Evolutionary conservation across 2,329 filamentous ascomycete genomes (phyloP), one percentile per base, ranked within the genome.

Genomic region (Aspergillus clavatus): DNA sequence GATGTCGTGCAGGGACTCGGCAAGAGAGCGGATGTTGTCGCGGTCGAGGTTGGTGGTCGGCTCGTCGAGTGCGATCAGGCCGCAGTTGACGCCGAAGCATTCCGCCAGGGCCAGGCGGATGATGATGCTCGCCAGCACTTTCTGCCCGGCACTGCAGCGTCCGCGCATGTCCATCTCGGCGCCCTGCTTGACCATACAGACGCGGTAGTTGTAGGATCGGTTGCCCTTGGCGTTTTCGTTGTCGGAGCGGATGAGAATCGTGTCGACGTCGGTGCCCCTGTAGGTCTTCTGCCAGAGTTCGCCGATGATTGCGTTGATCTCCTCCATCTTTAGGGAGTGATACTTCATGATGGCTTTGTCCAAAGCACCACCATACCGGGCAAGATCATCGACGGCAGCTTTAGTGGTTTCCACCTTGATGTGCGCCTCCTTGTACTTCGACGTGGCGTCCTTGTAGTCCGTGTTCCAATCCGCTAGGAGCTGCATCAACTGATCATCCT

Each of bases 161-260:
- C 93, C 94, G 51, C 93, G 88, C 93, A 98, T 98, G 72, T 98
- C 93, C 89, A 98, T 95, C 69, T 98, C 93, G 0, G 87, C 88
- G 61, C 94, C 89, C 64, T 91, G 86, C 73, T 98, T 98, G 57
- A 95, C 83, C 93, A 98, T 98, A 69, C 88, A 90, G 5, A 98
- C 85, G 38, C 93, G 87, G 74, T 98, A 98, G 71, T 98, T 97
- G 78, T 97, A 97, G 51, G 78, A 87, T 59, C 88, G 83, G 60
- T 88, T 89, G 42, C 81, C 84, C 45, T 81, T 80, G 31, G 76
- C 76, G 38, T 79, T 81, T 65, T 97, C 93, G 57, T 83, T 85
- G 68, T 97, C 91, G 14, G 90, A 95, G 31, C 87, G 86, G 70
- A 98, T 97, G 61, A 94, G 79, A 62, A 98, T 95, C 1, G 87